Evolutionary conservation across 2,329 filamentous ascomycete genomes (phyloP).

Genomic region (Lasiodiplodia sp.): DNA sequence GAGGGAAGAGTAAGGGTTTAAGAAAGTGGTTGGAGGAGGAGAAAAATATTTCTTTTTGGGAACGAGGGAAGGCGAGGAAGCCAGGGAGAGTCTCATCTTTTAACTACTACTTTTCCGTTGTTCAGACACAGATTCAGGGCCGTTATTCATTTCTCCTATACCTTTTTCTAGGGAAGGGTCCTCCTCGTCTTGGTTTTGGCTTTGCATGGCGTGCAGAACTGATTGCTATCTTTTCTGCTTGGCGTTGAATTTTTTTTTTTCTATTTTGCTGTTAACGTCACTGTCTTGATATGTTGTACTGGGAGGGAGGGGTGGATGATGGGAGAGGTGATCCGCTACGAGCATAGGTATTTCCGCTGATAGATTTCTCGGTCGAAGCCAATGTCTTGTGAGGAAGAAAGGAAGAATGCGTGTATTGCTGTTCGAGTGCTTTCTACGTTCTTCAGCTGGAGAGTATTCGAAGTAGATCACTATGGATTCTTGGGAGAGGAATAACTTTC

Average conservation of each 20-base stretch:
- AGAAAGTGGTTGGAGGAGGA: not conserved
- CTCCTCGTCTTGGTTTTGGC: not conserved
- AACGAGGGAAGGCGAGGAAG: not conserved
- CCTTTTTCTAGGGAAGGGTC: not conserved
- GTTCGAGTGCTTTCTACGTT: not conserved
- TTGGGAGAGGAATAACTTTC: too few species aligned
- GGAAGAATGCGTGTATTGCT: not conserved
- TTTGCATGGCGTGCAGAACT: conserved; percentile 31
- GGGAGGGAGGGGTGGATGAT: too few species aligned
- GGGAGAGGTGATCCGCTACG: too few species aligned
- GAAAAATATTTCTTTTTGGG: not conserved
- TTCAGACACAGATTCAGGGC: not conserved
- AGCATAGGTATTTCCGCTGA: too few species aligned
- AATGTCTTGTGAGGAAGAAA: not conserved
- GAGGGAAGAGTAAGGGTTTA: conserved; percentile 6
- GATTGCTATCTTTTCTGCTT: not conserved
- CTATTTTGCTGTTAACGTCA: not conserved
- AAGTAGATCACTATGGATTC: not conserved
- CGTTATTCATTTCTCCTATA: not conserved
- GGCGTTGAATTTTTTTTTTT: not conserved
- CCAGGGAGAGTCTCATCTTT: not conserved
- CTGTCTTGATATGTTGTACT: not conserved
- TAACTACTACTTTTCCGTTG: not conserved
- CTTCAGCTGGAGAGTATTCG: not conserved
- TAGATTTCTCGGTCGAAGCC: too few species aligned